Evolutionary conservation across 192 early-diverging fungal genomes (phyloP).

Genomic region (Gonapodya prolifera): DNA sequence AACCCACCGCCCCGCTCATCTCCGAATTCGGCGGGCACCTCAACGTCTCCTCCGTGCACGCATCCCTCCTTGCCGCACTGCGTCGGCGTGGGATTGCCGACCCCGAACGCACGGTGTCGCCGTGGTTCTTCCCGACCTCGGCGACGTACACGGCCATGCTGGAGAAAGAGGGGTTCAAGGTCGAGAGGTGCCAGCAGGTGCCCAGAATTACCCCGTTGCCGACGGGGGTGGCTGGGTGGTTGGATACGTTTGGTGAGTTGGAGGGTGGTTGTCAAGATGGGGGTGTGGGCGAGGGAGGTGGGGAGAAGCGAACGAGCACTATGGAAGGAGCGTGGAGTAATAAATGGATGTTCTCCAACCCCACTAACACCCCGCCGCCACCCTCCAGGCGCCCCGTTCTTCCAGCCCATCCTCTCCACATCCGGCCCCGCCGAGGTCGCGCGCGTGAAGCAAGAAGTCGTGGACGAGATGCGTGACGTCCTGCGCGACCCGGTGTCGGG

Average conservation of each 20-base stretch:
- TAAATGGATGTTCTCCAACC: no score
- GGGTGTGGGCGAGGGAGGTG: no score
- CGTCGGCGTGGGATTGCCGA: not conserved
- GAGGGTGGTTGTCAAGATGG: no score
- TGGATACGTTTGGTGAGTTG: slow-evolving; percentile 7
- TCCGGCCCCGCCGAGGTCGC: not conserved
- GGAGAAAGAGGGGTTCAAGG: slow-evolving; percentile 9
- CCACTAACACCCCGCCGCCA: not conserved
- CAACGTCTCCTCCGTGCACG: not conserved
- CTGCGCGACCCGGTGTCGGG: not conserved
- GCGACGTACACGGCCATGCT: not conserved
- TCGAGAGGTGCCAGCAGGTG: not conserved
- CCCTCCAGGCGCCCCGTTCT: not conserved
- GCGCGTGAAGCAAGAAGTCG: not conserved
- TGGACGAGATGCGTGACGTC: not conserved
- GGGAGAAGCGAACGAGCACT: no score
- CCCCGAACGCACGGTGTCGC: not conserved
- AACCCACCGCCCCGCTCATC: not conserved
- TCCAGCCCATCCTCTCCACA: not conserved
- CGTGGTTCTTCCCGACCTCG: slow-evolving; percentile 7
- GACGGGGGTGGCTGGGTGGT: slow-evolving; percentile 5
- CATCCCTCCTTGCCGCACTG: not conserved
- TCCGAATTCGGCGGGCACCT: slow-evolving; percentile 7
- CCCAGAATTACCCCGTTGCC: slow-evolving; percentile 4
- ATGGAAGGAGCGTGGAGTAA: no score